These are phyloP conservation scores for Boletus subparvulus DNA, from an alignment of 768 basidiomycete genomes.

Conservation along the genomic window DNA sequence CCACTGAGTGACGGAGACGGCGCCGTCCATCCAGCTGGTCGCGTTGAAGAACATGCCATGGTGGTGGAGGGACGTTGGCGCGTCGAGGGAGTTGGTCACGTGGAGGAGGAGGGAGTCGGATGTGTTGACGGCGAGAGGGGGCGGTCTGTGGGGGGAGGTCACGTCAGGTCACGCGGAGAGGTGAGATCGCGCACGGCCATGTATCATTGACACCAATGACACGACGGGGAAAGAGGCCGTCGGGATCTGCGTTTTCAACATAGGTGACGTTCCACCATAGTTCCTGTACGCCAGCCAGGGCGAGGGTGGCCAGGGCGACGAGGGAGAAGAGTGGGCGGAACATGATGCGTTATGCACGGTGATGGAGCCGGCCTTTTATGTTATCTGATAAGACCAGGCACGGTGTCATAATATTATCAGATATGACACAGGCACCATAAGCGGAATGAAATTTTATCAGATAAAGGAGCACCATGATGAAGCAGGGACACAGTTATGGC, in stretches of 20 bases:
- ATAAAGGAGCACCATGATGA: not conserved
- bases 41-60: slow-evolving; percentile 96
- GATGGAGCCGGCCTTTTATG: not conserved
- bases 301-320: slow-evolving; percentile 32
- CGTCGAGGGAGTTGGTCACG: slow-evolving; percentile 66
- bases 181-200: slow-evolving; percentile 74
- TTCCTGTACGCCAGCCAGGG: slow-evolving; percentile 67
- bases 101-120: slow-evolving; percentile 78
- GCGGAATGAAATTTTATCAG: not conserved
- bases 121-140: slow-evolving; percentile 70
- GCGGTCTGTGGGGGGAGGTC: slow-evolving; percentile 54
- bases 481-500: not conserved
- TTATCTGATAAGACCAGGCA: slow-evolving; percentile 10
- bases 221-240: slow-evolving; percentile 71
- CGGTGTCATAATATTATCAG: too few species aligned
- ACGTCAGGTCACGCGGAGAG: not conserved
- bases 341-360: not conserved
- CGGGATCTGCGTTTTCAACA: slow-evolving; percentile 75
- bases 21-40: slow-evolving; percentile 88
- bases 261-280: slow-evolving; percentile 93
- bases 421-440: too few species aligned
- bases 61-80: slow-evolving; percentile 75
- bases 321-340: slow-evolving; percentile 12
- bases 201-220: slow-evolving; percentile 88
- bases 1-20: slow-evolving; percentile 82